Conservation (phyloP, 345 rosid genomes). For the Eucalyptus grandis region DNA sequence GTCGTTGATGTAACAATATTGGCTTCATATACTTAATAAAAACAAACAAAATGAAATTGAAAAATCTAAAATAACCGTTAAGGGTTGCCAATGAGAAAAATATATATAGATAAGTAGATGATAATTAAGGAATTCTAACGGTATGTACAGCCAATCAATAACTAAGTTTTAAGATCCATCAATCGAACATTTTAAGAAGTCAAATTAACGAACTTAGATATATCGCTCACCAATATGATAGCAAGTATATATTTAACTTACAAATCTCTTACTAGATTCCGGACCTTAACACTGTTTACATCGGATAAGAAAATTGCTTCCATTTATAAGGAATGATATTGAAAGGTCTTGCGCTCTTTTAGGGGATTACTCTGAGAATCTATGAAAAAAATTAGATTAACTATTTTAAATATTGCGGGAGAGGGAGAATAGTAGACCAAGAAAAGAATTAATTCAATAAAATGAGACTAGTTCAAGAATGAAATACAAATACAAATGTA, state of each 20-base stretch:
- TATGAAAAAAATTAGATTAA: not conserved
- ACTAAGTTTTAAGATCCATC: not conserved
- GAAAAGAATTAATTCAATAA: not conserved
- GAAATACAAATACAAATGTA: not conserved
- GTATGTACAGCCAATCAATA: fast-evolving
- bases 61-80: not conserved
- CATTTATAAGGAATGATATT: not conserved
- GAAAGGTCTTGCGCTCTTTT: not conserved
- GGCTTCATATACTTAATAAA: too few species aligned
- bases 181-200: not conserved
- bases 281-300: not conserved
- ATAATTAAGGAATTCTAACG: not conserved
- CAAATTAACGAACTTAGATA: not conserved
- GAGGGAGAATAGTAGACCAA: not conserved
- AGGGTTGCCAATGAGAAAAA: not conserved
- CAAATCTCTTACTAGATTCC: not conserved
- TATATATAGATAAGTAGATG: not conserved
- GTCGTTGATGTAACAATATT: too few species aligned
- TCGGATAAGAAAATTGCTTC: not conserved
- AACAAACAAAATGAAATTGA: too few species aligned
- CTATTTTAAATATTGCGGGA: not conserved
- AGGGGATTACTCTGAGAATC: not conserved
- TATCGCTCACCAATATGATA: not conserved
- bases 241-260: not conserved
- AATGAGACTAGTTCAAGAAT: not conserved